Evolutionary conservation across 2,329 filamentous ascomycete species (phyloP), one percentile per base, ranked within the genome.

Genomic region (Truncatella angustata): DNA sequence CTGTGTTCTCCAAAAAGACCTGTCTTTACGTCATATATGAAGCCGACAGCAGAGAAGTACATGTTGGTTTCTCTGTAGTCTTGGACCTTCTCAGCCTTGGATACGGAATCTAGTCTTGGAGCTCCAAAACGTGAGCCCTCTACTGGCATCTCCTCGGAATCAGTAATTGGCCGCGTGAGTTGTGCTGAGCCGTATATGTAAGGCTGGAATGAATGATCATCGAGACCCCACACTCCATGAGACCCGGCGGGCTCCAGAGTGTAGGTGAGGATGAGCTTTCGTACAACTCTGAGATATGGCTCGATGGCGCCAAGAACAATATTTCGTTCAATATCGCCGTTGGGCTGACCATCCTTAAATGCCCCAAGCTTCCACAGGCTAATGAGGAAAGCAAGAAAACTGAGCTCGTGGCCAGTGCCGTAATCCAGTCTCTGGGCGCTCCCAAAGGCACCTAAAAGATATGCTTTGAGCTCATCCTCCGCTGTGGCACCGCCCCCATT

Each of bases 1-100:
- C 91, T 96, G 67, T 99, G 93, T 62, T 93, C 90, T 92, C 94
- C 97, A 66, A 99, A 99, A 0, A 94, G 93, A 0, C 94, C 94
- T 56, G 80, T 92, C 67, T 99, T 99, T 45, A 99, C 94, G 65
- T 96, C 92, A 69, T 96, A 89, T 67, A 99, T 97, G 76, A 99
- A 99, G 9, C 91, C 91, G 53, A 99, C 85, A 28, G 94, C 94
- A 4, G 90, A 88, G 69, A 97, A 99, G 70, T 99, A 99, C 82
- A 99, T 82, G 64, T 93, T 92, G 24, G 70, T 73, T 50, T 77
- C 75, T 44, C 88, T 80, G 65, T 90, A 81, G 49, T 79, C 74
- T 35, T 86, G 80, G 21, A 92, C 87, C 7, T 82, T 69, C n/a
- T 75, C 73, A 2, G 76, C 65, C 59, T 88, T 88, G 24, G 80